phyloP scores from a whole-genome alignment of 495 filamentous ascomycete species.

The Penicillium egyptiacum region DNA sequence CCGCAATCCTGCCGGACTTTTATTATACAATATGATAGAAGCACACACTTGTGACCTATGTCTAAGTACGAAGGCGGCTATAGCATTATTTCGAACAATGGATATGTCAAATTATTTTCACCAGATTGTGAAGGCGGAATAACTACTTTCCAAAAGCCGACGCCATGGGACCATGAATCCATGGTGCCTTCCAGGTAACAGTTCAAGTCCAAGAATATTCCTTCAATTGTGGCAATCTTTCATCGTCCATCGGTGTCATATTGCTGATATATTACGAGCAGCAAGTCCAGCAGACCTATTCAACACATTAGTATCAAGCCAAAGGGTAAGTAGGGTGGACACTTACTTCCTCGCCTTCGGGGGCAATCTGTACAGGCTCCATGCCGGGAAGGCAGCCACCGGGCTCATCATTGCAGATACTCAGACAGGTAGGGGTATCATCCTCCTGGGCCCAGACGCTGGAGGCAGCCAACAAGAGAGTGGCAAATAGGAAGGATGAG shows the following conservation, averaged over 20 bases:
- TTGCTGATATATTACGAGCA: background rate
- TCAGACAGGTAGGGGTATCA: background rate
- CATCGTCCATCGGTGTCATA: background rate
- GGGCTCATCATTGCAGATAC: background rate
- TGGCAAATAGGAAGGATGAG: conserved; percentile 3
- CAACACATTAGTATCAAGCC: background rate
- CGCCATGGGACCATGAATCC: background rate
- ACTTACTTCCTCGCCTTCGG: background rate
- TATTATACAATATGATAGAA: too few relatives aligned
- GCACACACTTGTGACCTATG: too few relatives aligned
- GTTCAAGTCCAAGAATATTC: background rate
- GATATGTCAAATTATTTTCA: too few relatives aligned
- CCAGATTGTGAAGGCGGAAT: too few relatives aligned
- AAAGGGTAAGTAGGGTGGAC: background rate
- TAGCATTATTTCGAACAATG: too few relatives aligned
- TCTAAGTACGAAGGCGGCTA: too few relatives aligned
- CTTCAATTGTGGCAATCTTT: background rate
- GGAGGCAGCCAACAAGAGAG: background rate
- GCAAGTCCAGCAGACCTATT: conserved; percentile 7
- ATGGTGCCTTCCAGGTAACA: background rate
- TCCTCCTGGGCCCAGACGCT: background rate
- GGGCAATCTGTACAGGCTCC: background rate
- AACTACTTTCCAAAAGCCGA: background rate
- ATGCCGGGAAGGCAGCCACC: background rate
- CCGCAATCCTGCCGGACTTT: too few relatives aligned